Base-by-base conservation (phyloP, 2,329 filamentous ascomycete species). In the Aspergillus calidoustus region DNA sequence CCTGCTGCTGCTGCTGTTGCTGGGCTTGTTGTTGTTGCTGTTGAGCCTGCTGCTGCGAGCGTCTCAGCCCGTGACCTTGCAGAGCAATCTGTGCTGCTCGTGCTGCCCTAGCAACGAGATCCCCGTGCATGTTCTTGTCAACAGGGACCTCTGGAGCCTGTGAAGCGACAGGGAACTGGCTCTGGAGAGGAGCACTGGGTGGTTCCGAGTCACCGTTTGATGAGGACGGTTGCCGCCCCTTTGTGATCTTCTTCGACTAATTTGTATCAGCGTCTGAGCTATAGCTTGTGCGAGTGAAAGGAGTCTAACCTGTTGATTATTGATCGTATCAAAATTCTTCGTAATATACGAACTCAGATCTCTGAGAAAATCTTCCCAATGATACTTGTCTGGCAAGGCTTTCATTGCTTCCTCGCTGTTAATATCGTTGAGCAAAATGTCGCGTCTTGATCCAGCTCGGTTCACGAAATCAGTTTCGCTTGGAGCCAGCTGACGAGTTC, bases 321-420 rank as follows among this genome's bases (percentile, higher is more conserved):
- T 78, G 52, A 84, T 79, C 13, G 79, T 72, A 59, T 86, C 85
- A 60, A 86, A 83, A 59, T 85, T 84, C 69, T 87, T 86, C 56
- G 80, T 82, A 52, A 89, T 81, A 71, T 87, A 86, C 13, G 78
- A 78, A 51, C 82, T 84, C 17, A 89, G 81, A 63, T 87, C 84
- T 23, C 82, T 80, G 17, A 89, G 76, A 61, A 89, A 89, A 61
- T 87, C 85, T 54, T 84, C 83, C 87, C 87, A 90, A 31, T 83
- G 81, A 67, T 88, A 89, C 68, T 84, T 87, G 65, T 86, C 82
- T 0, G 84, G 83, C 41, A 89, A 71, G 23, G 80, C 77, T 54
- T 77, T 77, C 55, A 83, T 72, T 4, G 79, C 79, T 31, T 83
- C 83, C 47, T 79, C 76, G 62, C 83, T 81, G 59, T 82, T 79